These are phyloP conservation scores for Avena sativa DNA, from an alignment of 176 grass and related monocot species.

Conservation along the genomic window DNA sequence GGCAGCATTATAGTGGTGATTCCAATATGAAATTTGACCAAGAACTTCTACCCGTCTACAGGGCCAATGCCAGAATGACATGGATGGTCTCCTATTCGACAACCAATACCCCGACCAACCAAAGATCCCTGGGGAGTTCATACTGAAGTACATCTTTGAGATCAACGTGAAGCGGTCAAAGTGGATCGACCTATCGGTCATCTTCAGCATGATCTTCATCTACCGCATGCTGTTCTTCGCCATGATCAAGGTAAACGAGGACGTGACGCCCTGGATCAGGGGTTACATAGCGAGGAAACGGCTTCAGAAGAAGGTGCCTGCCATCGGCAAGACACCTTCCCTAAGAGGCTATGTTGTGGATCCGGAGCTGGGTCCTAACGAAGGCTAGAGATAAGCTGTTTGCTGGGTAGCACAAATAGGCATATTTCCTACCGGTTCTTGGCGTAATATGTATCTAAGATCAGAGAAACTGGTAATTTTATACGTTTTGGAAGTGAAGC, in stretches of 20 bases:
- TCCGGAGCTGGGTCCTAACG: constrained; percentile 63
- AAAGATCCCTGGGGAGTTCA: constrained; percentile 89
- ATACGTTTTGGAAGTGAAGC: constrained; percentile 58
- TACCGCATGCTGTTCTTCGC: constrained; percentile 93
- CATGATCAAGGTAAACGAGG: constrained; percentile 97
- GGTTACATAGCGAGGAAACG: constrained; percentile 84
- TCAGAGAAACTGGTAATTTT: constrained; percentile 54
- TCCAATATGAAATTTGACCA: constrained; percentile 36
- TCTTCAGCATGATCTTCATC: constrained; percentile 97
- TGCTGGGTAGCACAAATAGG: constrained; percentile 48
- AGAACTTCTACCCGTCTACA: constrained; percentile 32
- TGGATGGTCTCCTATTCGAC: constrained; percentile 83
- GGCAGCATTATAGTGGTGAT: neutral
- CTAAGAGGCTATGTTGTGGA: constrained; percentile 88
- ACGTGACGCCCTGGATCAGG: constrained; percentile 81
- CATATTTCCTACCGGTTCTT: constrained; percentile 43
- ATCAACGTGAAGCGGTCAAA: constrained; percentile 84
- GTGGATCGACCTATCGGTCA: constrained; percentile 76
- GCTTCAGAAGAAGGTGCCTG: constrained; percentile 68
- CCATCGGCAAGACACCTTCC: constrained; percentile 69
- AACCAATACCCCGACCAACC: constrained; percentile 81
- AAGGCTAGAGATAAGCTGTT: constrained; percentile 48
- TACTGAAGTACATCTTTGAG: constrained; percentile 84
- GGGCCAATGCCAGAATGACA: constrained; percentile 97
- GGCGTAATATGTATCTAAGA: constrained; percentile 61